These are phyloP conservation scores for Kregervanrija pseudodelftensis DNA, from an alignment of 805 yeast genomes.

Conservation along the genomic window DNA sequence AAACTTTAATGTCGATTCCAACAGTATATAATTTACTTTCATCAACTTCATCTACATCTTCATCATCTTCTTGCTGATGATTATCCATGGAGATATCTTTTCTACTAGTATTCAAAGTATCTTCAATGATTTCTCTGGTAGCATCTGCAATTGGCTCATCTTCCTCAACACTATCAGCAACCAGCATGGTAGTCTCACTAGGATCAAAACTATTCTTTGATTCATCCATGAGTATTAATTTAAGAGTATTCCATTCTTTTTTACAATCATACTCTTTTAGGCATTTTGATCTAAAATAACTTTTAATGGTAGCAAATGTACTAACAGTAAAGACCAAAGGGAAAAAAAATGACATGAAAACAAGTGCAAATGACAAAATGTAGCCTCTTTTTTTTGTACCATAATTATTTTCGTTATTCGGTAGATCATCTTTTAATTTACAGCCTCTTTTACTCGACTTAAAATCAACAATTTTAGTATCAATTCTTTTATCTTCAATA, in stretches of 20 bases:
- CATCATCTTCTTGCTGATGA: not conserved
- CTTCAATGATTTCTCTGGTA: conserved; percentile 25
- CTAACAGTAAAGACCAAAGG: conserved; percentile 21
- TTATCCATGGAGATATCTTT: not conserved
- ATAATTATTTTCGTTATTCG: not conserved
- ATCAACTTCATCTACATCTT: not conserved
- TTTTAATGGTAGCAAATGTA: conserved; percentile 20
- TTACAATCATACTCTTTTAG: conserved; percentile 8
- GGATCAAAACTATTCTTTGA: not conserved
- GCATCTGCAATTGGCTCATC: conserved; percentile 16
- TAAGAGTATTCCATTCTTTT: conserved; percentile 6
- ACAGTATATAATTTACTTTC: conserved; percentile 1
- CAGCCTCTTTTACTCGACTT: conserved; percentile 20
- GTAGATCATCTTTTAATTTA: not conserved
- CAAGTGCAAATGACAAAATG: conserved; percentile 3
- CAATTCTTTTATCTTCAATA: conserved; percentile 30
- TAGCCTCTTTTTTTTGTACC: not conserved
- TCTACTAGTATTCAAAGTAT: conserved; percentile 12
- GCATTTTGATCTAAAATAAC: conserved; percentile 14
- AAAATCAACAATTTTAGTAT: conserved; percentile 49
- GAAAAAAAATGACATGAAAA: conserved; percentile 12
- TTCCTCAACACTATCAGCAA: not conserved
- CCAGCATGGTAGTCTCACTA: not conserved
- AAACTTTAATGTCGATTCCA: conserved; percentile 10
- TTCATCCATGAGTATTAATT: conserved; percentile 2